phyloP scores from a whole-genome alignment of 176 grass and related monocot species.

The Poa pratensis region DNA sequence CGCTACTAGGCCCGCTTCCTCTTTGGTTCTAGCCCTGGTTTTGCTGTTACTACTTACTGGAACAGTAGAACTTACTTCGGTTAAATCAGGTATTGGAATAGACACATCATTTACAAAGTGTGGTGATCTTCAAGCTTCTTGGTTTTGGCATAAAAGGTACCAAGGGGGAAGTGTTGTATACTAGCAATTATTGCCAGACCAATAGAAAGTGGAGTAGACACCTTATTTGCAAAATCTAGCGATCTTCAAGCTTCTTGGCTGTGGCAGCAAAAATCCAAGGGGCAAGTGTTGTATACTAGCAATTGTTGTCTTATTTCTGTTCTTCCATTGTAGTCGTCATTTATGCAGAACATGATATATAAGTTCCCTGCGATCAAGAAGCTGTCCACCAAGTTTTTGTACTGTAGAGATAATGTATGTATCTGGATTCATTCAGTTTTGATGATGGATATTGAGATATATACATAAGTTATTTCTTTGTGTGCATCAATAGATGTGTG shows the following conservation, averaged over 20 bases:
- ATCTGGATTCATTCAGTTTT: slow-evolving; percentile 37
- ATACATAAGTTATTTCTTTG: background rate
- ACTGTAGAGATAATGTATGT: slow-evolving; percentile 20
- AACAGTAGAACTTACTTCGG: slow-evolving; percentile 22
- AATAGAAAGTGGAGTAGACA: slow-evolving; percentile 1
- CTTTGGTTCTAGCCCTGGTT: slow-evolving; percentile 22
- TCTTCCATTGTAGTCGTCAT: slow-evolving; percentile 32
- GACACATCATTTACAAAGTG: slow-evolving; percentile 14
- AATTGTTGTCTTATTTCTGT: slow-evolving; percentile 1
- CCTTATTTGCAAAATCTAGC: slow-evolving; percentile 8
- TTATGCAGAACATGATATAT: background rate
- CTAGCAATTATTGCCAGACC: slow-evolving; percentile 10
- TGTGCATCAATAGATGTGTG: background rate
- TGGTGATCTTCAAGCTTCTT: slow-evolving; percentile 18
- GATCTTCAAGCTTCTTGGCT: slow-evolving; percentile 19
- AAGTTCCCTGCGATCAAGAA: background rate
- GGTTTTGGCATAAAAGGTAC: slow-evolving; percentile 8
- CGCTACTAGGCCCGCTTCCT: slow-evolving; percentile 43
- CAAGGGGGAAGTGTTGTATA: slow-evolving; percentile 10
- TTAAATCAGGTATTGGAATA: slow-evolving; percentile 18
- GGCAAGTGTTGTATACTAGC: slow-evolving; percentile 40
- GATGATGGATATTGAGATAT: background rate
- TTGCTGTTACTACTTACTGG: slow-evolving; percentile 34
- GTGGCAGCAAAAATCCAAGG: slow-evolving; percentile 21
- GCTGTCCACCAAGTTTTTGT: slow-evolving; percentile 24